Base-by-base conservation (phyloP, 148 eudicot genomes). In the Silene conica region DNA sequence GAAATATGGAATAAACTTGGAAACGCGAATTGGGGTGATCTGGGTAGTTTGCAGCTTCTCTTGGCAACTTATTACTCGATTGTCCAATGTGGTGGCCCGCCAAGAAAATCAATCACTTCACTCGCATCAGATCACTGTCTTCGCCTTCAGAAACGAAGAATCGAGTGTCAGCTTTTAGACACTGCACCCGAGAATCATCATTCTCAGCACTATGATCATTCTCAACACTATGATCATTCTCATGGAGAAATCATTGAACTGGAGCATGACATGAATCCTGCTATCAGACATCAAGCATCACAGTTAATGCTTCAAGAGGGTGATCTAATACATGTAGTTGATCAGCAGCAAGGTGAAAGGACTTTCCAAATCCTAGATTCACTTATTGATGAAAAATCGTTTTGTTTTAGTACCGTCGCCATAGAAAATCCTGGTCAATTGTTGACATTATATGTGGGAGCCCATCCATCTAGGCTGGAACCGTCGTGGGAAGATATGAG, bases 401-500 rank as follows among this genome's bases (percentile, higher is more conserved):
- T 79, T 68, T 85, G 84, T 20, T 85, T 87, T 73, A 79, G 86
- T 45, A 89, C 92, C 19, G 70, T 83, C 66, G 76, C 82, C 11
- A 38, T 76, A 9, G 97, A 91, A 60, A 76, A 77, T 72, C 89
- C 86, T 0, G 63, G 73, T 0, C 80, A 83, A 46, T 43, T 84
- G 20, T 73, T 85, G 77, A 79, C 84, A 6, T 74, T 91, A 67
- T 83, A 88, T 59, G 81, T 87, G 20, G 96, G 96, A 70, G 90
- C 91, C 16, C 96, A 91, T 78, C 88, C 96, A 60, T 87, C 91
- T 55, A 84, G 89, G 18, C 73, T 91, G 45, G 96, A 89, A 74
- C 92, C 92, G 10, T 87, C 91, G 34, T 87, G 89, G 89, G 96
- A 91, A 67, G 92, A 89, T 79, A 91, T 91, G 96, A 89, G 88